These are phyloP conservation scores for Bimuria novae-zelandiae DNA, from an alignment of 2,329 filamentous ascomycete species.

Conservation along the genomic window DNA sequence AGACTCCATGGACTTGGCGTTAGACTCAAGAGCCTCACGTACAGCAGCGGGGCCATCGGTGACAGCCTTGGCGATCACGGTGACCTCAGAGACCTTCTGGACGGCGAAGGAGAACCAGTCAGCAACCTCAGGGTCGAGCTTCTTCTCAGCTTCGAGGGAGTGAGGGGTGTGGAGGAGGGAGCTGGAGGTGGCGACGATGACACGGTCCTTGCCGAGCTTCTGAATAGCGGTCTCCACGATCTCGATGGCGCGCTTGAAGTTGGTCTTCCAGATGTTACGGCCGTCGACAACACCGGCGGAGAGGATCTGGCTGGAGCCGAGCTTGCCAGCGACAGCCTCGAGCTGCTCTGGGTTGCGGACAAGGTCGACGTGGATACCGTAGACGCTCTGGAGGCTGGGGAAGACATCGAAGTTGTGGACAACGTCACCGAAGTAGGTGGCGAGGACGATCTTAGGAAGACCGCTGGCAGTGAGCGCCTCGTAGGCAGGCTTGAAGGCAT, in stretches of 20 bases:
- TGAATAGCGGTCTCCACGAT: conserved; percentile 86
- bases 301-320: conserved; percentile 86
- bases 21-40: conserved; percentile 88
- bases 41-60: conserved; percentile 89
- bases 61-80: conserved; percentile 94
- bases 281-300: conserved; percentile 97
- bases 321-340: conserved; percentile 77
- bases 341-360: conserved; percentile 99
- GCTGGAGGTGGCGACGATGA: conserved; percentile 95
- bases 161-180: conserved; percentile 98
- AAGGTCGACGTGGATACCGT: conserved; percentile 91
- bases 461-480: conserved; percentile 82
- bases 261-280: conserved; percentile 99
- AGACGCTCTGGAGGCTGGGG: conserved; percentile 70
- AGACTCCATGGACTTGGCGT: conserved; percentile 90
- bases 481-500: conserved; percentile 96
- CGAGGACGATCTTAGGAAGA: conserved; percentile 85
- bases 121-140: conserved; percentile 87
- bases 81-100: conserved; percentile 91
- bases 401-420: conserved; percentile 97
- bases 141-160: conserved; percentile 98
- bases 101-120: conserved; percentile 99
- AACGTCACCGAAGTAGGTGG: conserved; percentile 99
- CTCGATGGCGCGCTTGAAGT: conserved; percentile 95
- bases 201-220: conserved; percentile 95